Percentiles rank a stretch among this genome's conserved stretches.
Evolutionary conservation across 192 early-diverging fungal genomes (phyloP).

Genomic region (Umbelopsis ramanniana): DNA sequence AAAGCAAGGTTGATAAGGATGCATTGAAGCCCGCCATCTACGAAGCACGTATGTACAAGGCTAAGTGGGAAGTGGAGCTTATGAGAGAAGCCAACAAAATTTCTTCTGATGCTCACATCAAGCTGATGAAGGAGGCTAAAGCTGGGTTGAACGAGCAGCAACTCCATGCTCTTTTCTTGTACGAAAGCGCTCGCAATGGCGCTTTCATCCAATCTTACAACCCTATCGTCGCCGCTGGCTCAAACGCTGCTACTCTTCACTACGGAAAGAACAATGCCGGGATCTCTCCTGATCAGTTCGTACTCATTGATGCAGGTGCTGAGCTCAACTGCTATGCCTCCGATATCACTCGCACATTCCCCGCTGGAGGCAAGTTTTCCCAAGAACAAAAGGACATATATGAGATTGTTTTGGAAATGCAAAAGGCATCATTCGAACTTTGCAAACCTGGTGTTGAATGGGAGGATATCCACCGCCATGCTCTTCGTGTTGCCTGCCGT

Average conservation of each 20-base stretch:
- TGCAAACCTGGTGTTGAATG: slow-evolving; percentile 79
- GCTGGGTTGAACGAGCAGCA: slow-evolving; percentile 73
- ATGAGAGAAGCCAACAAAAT: slow-evolving; percentile 81
- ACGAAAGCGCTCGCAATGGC: slow-evolving; percentile 66
- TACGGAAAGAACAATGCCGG: slow-evolving; percentile 77
- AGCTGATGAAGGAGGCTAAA: slow-evolving; percentile 69
- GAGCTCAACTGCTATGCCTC: slow-evolving; percentile 81
- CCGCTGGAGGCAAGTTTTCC: slow-evolving; percentile 75
- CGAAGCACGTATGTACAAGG: slow-evolving; percentile 83
- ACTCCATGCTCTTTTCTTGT: slow-evolving; percentile 80
- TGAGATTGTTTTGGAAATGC: slow-evolving; percentile 80
- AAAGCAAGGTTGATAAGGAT: slow-evolving; percentile 36
- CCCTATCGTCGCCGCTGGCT: slow-evolving; percentile 81
- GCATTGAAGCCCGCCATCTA: slow-evolving; percentile 65
- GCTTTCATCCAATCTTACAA: slow-evolving; percentile 82
- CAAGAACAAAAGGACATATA: slow-evolving; percentile 77
- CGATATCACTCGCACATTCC: slow-evolving; percentile 91
- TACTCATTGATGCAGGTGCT: slow-evolving; percentile 89
- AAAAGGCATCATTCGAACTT: slow-evolving; percentile 67
- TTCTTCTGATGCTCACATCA: slow-evolving; percentile 76
- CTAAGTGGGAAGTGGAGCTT: slow-evolving; percentile 72
- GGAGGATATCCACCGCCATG: slow-evolving; percentile 81
- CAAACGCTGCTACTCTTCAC: slow-evolving; percentile 81
- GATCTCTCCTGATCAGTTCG: slow-evolving; percentile 54
- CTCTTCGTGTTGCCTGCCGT: slow-evolving; percentile 65